Base-by-base conservation (phyloP, 208 protist species). In the Leishmania lainsoni region DNA sequence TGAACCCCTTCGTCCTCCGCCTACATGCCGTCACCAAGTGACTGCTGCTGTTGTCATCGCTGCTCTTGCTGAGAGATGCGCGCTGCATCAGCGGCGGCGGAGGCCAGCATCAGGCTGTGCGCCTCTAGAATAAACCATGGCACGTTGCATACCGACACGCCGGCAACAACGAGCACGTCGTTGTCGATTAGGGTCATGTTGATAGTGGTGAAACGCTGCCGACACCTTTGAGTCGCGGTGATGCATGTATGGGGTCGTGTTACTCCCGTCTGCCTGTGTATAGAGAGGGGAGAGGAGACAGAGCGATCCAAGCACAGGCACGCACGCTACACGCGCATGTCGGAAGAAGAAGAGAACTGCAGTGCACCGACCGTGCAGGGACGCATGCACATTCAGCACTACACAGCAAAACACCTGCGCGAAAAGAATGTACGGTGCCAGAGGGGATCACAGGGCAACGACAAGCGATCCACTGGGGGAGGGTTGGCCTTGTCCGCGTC, bases 81-180 rank as follows among this genome's bases (percentile, higher is more conserved):
- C 29, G 26, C 58, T 9, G 58, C 58, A 32, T 29, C 58, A 63
- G 58, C 58, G 26, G 58, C 32, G 58, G 58, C 26, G 9, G 86
- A 79, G 56, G 78, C 81, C 9, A 89, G 76, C 35, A 89, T 73
- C 16, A 76, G 48, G 22, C 81, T 88, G 22, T 69, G 54, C 0
- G 54, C 42, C 16, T 78, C 70, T 22, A 80, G 32, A 61, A 84
- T 51, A 71, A 89, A 89, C 65, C 89, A 84, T 39, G 59, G 75
- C n/a, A 85, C 72, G 26, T 85, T 49, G 39, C 83, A 83, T 8
- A 92, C 65, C 29, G 72, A 76, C 5, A 74, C 77, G 4, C 77
- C 83, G 39, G 70, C 22, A 26, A 65, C n/a, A 3, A 73, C 72
- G 48, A 73, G 66, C 54, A 78, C 22, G 6, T 83, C 79, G 54